These are phyloP conservation scores for Russula lepida DNA, from an alignment of 768 basidiomycete species.

Conservation along the genomic window DNA sequence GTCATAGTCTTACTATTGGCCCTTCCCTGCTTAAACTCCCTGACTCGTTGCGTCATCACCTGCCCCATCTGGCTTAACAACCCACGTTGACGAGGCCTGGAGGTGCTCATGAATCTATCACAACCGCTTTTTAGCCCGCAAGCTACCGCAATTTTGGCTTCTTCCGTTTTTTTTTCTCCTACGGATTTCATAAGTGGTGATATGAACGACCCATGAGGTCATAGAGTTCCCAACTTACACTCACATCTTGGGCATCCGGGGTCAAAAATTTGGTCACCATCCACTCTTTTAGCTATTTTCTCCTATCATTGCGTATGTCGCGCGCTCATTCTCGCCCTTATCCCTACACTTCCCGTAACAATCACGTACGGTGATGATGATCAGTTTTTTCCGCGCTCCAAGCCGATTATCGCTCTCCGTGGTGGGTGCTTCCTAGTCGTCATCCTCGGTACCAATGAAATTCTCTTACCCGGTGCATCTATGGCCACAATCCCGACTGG, in stretches of 20 bases:
- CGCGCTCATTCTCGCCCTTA: not conserved
- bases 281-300: slow-evolving; percentile 6
- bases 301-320: slow-evolving; percentile 1
- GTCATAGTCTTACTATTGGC: slow-evolving; percentile 11
- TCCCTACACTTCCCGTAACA: not conserved
- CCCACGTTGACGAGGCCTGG: slow-evolving; percentile 8
- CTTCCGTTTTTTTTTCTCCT: not conserved
- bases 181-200: slow-evolving; percentile 2
- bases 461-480: not conserved
- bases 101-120: slow-evolving; percentile 8
- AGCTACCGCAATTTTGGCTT: slow-evolving; percentile 7
- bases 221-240: not conserved
- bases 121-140: not conserved
- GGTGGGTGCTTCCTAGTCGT: not conserved
- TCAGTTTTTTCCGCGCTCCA: not conserved
- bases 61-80: slow-evolving; percentile 12
- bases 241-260: slow-evolving; percentile 6
- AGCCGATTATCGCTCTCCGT: slow-evolving; percentile 5
- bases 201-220: slow-evolving; percentile 13
- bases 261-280: not conserved
- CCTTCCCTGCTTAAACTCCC: slow-evolving; percentile 4
- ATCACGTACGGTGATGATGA: slow-evolving; percentile 4
- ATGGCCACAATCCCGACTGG: not conserved
- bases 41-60: slow-evolving; percentile 10
- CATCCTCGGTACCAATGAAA: not conserved